A percentile compares a stretch with the other conserved stretches of the same genome.
These are phyloP conservation scores for Craspedostauros australis DNA, from an alignment of 108 stramenopile genomes.

Conservation along the genomic window DNA sequence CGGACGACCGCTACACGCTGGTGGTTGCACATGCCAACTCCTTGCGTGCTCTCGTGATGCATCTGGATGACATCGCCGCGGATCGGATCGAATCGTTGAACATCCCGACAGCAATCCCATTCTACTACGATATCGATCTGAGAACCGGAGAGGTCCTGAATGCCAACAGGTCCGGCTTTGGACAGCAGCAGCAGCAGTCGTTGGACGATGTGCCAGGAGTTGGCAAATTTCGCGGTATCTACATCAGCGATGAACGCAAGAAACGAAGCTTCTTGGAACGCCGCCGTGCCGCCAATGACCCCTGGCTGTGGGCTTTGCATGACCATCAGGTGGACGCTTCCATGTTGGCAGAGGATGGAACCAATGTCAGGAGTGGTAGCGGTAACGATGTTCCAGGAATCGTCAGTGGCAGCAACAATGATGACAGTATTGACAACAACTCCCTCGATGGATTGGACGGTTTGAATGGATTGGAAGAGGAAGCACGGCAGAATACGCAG, in stretches of 20 bases:
- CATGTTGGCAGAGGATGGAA: too few species aligned
- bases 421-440: too few species aligned
- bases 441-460: too few species aligned
- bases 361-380: too few species aligned
- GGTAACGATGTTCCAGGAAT: too few species aligned
- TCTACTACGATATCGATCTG: constrained; percentile 37
- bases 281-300: constrained; percentile 32
- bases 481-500: too few species aligned
- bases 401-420: too few species aligned
- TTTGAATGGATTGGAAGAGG: too few species aligned
- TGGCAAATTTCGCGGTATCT: constrained; percentile 22
- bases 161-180: not conserved
- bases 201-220: not conserved
- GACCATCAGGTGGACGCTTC: too few species aligned
- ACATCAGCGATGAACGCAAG: constrained; percentile 37
- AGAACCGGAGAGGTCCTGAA: constrained; percentile 15
- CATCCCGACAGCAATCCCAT: constrained; percentile 57
- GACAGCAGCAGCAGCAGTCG: constrained; percentile 14
- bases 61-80: constrained; percentile 36
- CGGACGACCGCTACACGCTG: constrained; percentile 8
- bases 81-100: constrained; percentile 44
- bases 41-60: constrained; percentile 37
- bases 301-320: too few species aligned
- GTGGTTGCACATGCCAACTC: constrained; percentile 54
- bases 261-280: constrained; percentile 39